Percentiles rank a stretch among this genome's conserved stretches.
Evolutionary conservation across 2,329 filamentous ascomycete genomes (phyloP).

Genomic region (Periconia macrospinosa): DNA sequence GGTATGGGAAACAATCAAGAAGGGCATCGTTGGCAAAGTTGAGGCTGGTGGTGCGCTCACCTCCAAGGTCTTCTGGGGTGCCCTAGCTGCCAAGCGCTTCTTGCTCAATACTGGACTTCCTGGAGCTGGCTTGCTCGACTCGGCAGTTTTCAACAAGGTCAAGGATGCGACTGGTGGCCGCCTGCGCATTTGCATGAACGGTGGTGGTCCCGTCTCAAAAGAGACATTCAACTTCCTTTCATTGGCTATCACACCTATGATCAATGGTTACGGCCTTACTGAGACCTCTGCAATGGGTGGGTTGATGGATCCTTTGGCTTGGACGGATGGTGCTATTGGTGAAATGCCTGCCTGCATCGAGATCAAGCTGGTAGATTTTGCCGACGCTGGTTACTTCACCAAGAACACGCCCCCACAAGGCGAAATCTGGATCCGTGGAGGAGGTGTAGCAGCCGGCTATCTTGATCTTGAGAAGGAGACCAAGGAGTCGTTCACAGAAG

Average conservation of each 20-base stretch:
- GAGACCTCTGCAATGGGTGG: conserved; percentile 86
- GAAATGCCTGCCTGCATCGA: conserved; percentile 77
- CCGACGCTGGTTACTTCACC: conserved; percentile 82
- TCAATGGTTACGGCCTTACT: conserved; percentile 90
- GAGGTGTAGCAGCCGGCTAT: conserved; percentile 74
- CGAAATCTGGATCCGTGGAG: conserved; percentile 87
- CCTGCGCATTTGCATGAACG: conserved; percentile 89
- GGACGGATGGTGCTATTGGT: conserved; percentile 76
- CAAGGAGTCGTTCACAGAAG: conserved; percentile 70
- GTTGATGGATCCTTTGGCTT: conserved; percentile 82
- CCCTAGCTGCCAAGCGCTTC: conserved; percentile 63
- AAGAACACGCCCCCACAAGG: conserved; percentile 80
- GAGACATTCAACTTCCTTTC: conserved; percentile 90
- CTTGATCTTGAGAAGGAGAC: conserved; percentile 87
- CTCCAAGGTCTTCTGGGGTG: conserved; percentile 77
- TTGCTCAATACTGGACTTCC: conserved; percentile 64
- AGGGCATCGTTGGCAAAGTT: conserved; percentile 83
- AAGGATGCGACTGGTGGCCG: conserved; percentile 86
- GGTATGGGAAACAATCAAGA: conserved; percentile 96
- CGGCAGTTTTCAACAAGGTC: conserved; percentile 87
- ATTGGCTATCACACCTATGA: conserved; percentile 90
- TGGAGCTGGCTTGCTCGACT: conserved; percentile 71
- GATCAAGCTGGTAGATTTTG: conserved; percentile 87
- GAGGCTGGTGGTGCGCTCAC: conserved; percentile 70
- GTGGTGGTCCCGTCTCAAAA: conserved; percentile 85